phyloP scores from a whole-genome alignment of 1,139 yeast genomes.

The Scheffersomyces cryptocercus region DNA sequence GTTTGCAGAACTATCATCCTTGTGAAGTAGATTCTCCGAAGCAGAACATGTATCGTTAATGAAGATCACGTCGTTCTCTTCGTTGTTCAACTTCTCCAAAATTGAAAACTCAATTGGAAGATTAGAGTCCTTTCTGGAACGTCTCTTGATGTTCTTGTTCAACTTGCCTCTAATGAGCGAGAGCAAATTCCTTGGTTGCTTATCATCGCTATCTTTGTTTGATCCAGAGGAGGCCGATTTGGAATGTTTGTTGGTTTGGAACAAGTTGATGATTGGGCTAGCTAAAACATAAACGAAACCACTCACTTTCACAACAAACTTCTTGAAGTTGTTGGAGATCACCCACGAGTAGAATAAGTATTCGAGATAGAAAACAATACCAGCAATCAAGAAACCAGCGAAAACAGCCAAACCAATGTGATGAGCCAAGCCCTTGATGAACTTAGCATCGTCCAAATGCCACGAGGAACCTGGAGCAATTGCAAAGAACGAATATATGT shows the following conservation, averaged over 20 bases:
- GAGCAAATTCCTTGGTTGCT: background rate
- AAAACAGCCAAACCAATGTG: slow-evolving; percentile 71
- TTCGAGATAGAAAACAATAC: slow-evolving; percentile 58
- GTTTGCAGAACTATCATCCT: background rate
- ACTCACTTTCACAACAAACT: slow-evolving; percentile 18
- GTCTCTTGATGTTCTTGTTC: slow-evolving; percentile 28
- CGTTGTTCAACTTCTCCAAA: slow-evolving; percentile 27
- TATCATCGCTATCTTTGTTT: background rate
- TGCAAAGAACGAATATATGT: slow-evolving; percentile 61
- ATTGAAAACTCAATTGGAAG: slow-evolving; percentile 35
- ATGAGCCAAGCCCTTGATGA: slow-evolving; percentile 66
- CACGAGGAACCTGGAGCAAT: slow-evolving; percentile 83
- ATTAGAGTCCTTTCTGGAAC: slow-evolving; percentile 59
- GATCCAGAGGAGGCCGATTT: background rate
- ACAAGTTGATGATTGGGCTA: slow-evolving; percentile 1
- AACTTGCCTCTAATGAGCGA: slow-evolving; percentile 9
- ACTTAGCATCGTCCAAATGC: slow-evolving; percentile 84
- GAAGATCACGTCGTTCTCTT: slow-evolving; percentile 1
- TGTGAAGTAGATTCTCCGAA: background rate
- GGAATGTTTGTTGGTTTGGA: background rate
- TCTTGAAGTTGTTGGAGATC: slow-evolving; percentile 32
- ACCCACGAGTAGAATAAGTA: slow-evolving; percentile 57
- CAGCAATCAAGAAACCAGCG: slow-evolving; percentile 64
- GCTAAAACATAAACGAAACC: slow-evolving; percentile 2
- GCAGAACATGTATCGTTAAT: background rate